Conservation (phyloP, 106 monocot species). For the Agapanthus africanus region DNA sequence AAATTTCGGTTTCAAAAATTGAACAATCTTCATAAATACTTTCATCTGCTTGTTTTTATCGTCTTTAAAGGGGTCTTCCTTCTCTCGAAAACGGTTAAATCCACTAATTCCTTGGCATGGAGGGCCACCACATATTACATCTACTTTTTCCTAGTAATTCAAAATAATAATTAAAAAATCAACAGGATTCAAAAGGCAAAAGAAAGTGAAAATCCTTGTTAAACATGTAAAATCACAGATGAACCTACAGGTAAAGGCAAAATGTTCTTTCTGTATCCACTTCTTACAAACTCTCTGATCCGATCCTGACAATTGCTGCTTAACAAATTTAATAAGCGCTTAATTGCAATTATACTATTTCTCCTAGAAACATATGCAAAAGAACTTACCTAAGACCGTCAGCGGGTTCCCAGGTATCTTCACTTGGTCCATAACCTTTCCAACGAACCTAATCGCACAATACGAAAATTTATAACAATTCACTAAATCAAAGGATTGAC, state of each 20-base stretch:
- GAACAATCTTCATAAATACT: slow-evolving; percentile 79
- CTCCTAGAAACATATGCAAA: not conserved
- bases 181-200: not conserved
- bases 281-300: slow-evolving; percentile 38
- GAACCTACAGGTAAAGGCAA: slow-evolving; percentile 52
- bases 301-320: slow-evolving; percentile 42
- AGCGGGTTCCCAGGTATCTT: slow-evolving; percentile 62
- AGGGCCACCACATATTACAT: slow-evolving; percentile 94
- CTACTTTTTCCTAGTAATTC: slow-evolving; percentile 49
- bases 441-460: slow-evolving; percentile 47
- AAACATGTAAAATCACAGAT: not conserved
- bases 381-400: slow-evolving; percentile 36
- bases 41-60: slow-evolving; percentile 67
- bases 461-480: not conserved
- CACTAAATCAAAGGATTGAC: not conserved
- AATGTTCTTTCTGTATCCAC: slow-evolving; percentile 26
- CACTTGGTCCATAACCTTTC: slow-evolving; percentile 55
- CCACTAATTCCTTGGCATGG: slow-evolving; percentile 96
- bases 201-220: not conserved
- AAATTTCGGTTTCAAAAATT: slow-evolving; percentile 67
- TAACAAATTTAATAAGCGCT: not conserved
- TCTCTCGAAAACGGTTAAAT: slow-evolving; percentile 73
- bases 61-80: slow-evolving; percentile 49
- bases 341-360: not conserved
- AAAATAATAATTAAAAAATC: not conserved